These are phyloP conservation scores for Colletotrichum somersetense DNA, from an alignment of 2,329 filamentous ascomycete species.

Conservation along the genomic window DNA sequence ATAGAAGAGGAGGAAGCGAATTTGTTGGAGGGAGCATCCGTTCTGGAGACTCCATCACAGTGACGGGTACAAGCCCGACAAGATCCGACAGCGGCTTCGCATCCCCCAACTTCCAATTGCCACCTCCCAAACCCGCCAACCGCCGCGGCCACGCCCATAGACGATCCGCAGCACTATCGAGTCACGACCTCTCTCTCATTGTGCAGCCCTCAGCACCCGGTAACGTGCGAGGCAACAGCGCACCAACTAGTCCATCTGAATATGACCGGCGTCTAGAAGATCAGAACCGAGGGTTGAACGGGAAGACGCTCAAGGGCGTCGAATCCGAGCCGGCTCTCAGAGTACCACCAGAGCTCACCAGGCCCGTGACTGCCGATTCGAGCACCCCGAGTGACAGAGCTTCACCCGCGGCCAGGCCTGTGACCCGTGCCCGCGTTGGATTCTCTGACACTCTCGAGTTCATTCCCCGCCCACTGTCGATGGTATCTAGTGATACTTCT, in stretches of 20 bases:
- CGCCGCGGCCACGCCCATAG: constrained; percentile 83
- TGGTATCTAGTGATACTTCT: constrained; percentile 86
- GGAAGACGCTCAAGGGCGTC: constrained; percentile 40
- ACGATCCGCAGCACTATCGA: constrained; percentile 85
- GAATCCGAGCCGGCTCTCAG: constrained; percentile 38
- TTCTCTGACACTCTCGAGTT: constrained; percentile 89
- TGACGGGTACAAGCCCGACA: constrained; percentile 78
- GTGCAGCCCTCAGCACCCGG: constrained; percentile 70
- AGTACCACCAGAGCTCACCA: constrained; percentile 37
- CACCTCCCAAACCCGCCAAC: constrained; percentile 60
- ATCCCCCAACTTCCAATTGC: constrained; percentile 66
- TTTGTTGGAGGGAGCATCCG: constrained; percentile 82
- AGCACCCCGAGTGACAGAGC: constrained; percentile 37
- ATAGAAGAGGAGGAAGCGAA: constrained; percentile 86
- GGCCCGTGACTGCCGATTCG: constrained; percentile 40
- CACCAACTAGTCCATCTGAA: constrained; percentile 71
- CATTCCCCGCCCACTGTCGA: constrained; percentile 84
- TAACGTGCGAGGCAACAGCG: constrained; percentile 69
- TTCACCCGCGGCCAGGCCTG: constrained; percentile 51
- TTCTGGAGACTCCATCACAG: constrained; percentile 67
- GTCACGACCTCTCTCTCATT: constrained; percentile 81
- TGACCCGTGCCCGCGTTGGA: constrained; percentile 75
- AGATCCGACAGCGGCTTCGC: constrained; percentile 71
- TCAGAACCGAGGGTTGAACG: constrained; percentile 19
- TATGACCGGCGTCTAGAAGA: constrained; percentile 48